These are phyloP conservation scores for Rhizopogon sp. DNA, from an alignment of 768 basidiomycete genomes.

Conservation along the genomic window DNA sequence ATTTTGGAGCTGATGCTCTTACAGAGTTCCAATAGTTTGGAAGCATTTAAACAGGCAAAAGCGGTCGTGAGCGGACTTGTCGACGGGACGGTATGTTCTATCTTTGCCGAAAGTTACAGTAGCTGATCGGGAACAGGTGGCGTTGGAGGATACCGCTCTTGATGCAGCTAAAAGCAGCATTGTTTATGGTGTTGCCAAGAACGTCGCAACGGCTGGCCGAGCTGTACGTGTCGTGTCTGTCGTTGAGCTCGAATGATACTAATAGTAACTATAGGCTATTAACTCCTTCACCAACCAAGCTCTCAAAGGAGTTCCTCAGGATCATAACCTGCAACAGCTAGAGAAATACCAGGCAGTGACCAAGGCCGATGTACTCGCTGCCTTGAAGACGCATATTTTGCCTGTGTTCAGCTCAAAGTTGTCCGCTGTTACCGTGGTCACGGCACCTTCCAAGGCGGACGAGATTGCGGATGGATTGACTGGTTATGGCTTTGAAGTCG, in stretches of 20 bases:
- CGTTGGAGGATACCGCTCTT: slow-evolving; percentile 71
- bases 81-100: slow-evolving; percentile 65
- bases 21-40: slow-evolving; percentile 75
- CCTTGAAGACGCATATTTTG: slow-evolving; percentile 70
- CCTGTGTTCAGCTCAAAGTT: slow-evolving; percentile 77
- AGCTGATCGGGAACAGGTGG: slow-evolving; percentile 46
- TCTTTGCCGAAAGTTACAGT: background rate
- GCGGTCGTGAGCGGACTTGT: slow-evolving; percentile 75
- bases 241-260: slow-evolving; percentile 1
- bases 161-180: slow-evolving; percentile 92
- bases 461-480: slow-evolving; percentile 62
- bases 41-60: slow-evolving; percentile 77
- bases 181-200: slow-evolving; percentile 76
- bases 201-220: slow-evolving; percentile 79
- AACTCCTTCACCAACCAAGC: slow-evolving; percentile 88
- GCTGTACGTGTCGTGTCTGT: slow-evolving; percentile 59
- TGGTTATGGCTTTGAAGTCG: slow-evolving; percentile 72
- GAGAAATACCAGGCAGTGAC: slow-evolving; percentile 77
- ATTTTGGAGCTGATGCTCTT: slow-evolving; percentile 6
- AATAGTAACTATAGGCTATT: slow-evolving; percentile 47
- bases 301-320: slow-evolving; percentile 76
- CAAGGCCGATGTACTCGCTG: slow-evolving; percentile 66
- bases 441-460: slow-evolving; percentile 74
- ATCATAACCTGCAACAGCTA: slow-evolving; percentile 71
- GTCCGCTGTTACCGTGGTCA: slow-evolving; percentile 78